phyloP scores from a whole-genome alignment of 2,329 filamentous ascomycete genomes.

The Cercospora sojina region DNA sequence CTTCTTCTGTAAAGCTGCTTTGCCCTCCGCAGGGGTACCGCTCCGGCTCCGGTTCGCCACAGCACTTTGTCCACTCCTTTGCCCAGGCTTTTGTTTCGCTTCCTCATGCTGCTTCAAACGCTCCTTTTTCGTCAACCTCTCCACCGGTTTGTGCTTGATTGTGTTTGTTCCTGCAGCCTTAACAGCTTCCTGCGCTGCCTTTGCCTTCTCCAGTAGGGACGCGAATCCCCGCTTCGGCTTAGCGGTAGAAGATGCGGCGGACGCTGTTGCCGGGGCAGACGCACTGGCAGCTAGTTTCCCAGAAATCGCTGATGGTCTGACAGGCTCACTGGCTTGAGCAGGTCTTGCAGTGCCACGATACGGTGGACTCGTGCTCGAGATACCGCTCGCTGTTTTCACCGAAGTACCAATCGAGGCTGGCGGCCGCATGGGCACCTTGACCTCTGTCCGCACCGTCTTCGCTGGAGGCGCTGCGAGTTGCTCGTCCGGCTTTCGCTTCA shows the following conservation, averaged over 20 bases:
- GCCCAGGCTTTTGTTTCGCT: constrained; percentile 47
- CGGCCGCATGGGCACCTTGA: constrained; percentile 33
- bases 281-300: constrained; percentile 17
- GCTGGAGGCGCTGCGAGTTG: constrained; percentile 37
- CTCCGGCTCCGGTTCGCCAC: constrained; percentile 35
- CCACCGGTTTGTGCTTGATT: constrained; percentile 72
- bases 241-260: constrained; percentile 28
- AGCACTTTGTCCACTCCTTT: constrained; percentile 29
- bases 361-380: constrained; percentile 11
- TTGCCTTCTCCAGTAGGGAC: constrained; percentile 71
- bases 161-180: constrained; percentile 62
- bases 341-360: constrained; percentile 24
- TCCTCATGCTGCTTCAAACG: constrained; percentile 42
- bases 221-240: constrained; percentile 67
- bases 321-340: constrained; percentile 15
- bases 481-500: constrained; percentile 41
- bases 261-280: constrained; percentile 15
- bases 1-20: constrained; percentile 33
- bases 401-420: constrained; percentile 10
- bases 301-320: constrained; percentile 15
- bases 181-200: constrained; percentile 60
- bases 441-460: constrained; percentile 36
- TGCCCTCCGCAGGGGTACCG: constrained; percentile 29
- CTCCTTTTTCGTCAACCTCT: constrained; percentile 61
- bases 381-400: constrained; percentile 30